A percentile compares a stretch with the other conserved stretches of the same genome.
Conservation (phyloP, 768 basidiomycete genomes). For the Leucocoprinus leucothites region DNA sequence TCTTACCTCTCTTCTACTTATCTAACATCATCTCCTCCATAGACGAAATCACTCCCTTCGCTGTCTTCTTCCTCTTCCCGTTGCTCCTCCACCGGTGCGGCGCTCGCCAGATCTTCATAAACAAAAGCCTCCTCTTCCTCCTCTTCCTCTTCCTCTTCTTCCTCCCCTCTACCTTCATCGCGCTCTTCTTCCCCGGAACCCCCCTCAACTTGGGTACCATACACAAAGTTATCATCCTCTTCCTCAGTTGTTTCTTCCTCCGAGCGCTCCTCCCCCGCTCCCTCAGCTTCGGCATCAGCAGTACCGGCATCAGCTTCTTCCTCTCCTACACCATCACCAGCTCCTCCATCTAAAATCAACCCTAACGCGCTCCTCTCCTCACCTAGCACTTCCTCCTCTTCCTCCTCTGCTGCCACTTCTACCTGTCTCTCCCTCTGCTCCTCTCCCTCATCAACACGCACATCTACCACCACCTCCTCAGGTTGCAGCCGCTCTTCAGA, state of each 20-base stretch:
- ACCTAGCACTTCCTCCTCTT: not conserved
- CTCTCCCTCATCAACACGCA: slow-evolving; percentile 8
- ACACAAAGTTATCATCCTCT: not conserved
- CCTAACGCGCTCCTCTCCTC: not conserved
- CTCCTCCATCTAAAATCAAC: not conserved
- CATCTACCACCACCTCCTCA: not conserved
- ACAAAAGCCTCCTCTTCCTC: not conserved
- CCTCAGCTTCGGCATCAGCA: slow-evolving; percentile 1
- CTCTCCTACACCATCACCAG: slow-evolving; percentile 10
- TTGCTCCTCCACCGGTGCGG: too few relatives aligned
- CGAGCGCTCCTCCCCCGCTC: slow-evolving; percentile 8
- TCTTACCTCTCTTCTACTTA: too few relatives aligned
- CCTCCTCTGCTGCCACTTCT: not conserved
- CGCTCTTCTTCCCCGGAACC: not conserved
- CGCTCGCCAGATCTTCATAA: too few relatives aligned
- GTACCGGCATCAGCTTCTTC: not conserved
- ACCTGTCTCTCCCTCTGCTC: slow-evolving; percentile 13
- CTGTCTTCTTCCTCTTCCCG: too few relatives aligned
- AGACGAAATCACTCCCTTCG: too few relatives aligned
- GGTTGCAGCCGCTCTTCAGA: not conserved
- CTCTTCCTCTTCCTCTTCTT: not conserved
- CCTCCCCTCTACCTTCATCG: not conserved
- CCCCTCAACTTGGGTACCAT: not conserved
- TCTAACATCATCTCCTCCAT: too few relatives aligned
- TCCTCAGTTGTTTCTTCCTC: not conserved